Evolutionary conservation across 495 filamentous ascomycete species (phyloP), one percentile per base, ranked within the genome.

Genomic region (Podospora conica): DNA sequence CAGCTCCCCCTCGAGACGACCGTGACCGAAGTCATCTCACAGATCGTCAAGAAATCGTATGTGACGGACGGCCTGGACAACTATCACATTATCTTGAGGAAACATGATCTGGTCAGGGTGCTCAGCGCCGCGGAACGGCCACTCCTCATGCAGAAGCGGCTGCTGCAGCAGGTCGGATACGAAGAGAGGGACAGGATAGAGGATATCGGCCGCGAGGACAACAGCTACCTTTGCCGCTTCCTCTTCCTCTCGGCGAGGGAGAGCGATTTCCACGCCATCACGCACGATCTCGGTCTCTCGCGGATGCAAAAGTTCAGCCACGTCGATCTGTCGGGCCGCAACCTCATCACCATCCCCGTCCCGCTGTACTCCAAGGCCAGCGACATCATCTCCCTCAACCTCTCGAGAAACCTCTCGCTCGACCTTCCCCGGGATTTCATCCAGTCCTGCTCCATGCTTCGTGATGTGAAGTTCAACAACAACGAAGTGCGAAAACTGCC

Each of bases 351-450:
- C 3, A 99, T 99, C 56, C 95, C 95, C 9, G 96, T 98, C 68
- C 86, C 87, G 3, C 85, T 99, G 12, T 98, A 98, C 74, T 91
- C 92, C 68, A 96, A 91, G 76, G 89, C 93, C 1, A 81, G 86
- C 11, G 95, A 98, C 68, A 98, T 99, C 66, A 94, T 97, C 60
- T 96, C 92, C 9, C 81, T 99, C 31, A 97, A 98, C 71, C 79
- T 99, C 27, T 97, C 94, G 0, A 83, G 88, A 23, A 99, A 99
- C 69, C 84, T 97, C 18, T 92, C 92, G 1, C 82, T 99, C 56
- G 91, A 97, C 74, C 86, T 99, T 15, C 95, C 95, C 1, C 92
- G 91, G 72, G 95, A 99, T 76, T 99, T 99, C 76, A 94, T 99
- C 58, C 91, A 96, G 72, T 87, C 90, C 54, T 99, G 96, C 76